A percentile compares a stretch with the other conserved stretches of the same genome.
Evolutionary conservation across 2,329 filamentous ascomycete genomes (phyloP).

Genomic region (Davidsoniella virescens): DNA sequence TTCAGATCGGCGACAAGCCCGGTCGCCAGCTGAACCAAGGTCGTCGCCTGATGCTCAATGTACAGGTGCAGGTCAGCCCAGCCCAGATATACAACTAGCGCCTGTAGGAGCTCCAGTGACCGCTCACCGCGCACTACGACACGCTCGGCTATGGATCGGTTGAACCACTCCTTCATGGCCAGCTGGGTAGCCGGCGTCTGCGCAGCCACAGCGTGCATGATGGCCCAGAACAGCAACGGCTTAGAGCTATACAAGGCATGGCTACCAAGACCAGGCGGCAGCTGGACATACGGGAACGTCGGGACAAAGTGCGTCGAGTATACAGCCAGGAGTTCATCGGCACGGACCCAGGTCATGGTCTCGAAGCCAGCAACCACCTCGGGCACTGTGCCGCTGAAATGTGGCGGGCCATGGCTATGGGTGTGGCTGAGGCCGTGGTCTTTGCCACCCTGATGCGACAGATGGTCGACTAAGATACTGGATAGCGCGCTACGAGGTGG

Average conservation of each 20-base stretch:
- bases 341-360: slow-evolving; percentile 20
- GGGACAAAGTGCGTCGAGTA: slow-evolving; percentile 22
- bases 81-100: slow-evolving; percentile 22
- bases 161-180: slow-evolving; percentile 22
- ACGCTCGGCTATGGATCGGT: slow-evolving; percentile 22
- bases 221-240: slow-evolving; percentile 23
- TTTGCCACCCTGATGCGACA: slow-evolving; percentile 14
- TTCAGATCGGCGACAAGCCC: slow-evolving; percentile 24
- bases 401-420: too few species aligned
- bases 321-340: slow-evolving; percentile 19
- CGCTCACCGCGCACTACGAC: slow-evolving; percentile 23
- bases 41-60: slow-evolving; percentile 22
- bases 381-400: neutral
- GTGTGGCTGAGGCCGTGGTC: neutral
- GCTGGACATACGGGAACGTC: slow-evolving; percentile 24
- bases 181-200: slow-evolving; percentile 20
- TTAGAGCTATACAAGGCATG: slow-evolving; percentile 20
- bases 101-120: slow-evolving; percentile 23
- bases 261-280: slow-evolving; percentile 17
- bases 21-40: slow-evolving; percentile 24
- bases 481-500: slow-evolving; percentile 3
- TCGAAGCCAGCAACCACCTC: slow-evolving; percentile 23
- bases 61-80: slow-evolving; percentile 27
- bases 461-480: slow-evolving; percentile 21
- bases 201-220: slow-evolving; percentile 22